phyloP scores from a whole-genome alignment of 148 eudicot genomes.

The Chenopodium album region DNA sequence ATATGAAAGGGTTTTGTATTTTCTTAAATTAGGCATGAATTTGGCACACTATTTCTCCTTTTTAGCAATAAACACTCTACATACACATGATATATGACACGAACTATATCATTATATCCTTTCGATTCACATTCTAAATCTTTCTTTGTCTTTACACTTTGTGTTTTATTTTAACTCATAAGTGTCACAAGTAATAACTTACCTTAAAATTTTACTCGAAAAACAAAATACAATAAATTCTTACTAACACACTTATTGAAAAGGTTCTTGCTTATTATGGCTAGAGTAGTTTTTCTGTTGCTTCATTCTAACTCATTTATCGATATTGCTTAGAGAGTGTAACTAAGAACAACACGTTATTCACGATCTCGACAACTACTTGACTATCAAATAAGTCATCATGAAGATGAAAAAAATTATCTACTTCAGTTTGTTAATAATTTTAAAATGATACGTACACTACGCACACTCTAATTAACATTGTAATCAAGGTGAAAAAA shows the following conservation, averaged over 20 bases:
- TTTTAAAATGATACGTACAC: too few species aligned
- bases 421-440: too few species aligned
- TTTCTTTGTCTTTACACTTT: neutral
- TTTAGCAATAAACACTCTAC: neutral
- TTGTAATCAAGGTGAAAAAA: too few species aligned
- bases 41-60: constrained; percentile 4
- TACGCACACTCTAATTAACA: too few species aligned
- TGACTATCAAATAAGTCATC: too few species aligned
- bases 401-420: too few species aligned
- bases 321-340: too few species aligned
- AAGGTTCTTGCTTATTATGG: neutral
- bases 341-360: neutral
- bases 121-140: neutral
- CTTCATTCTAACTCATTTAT: too few species aligned
- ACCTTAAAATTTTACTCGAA: neutral
- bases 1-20: constrained; percentile 1
- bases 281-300: neutral
- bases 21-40: neutral
- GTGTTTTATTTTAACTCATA: neutral
- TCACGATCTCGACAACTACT: too few species aligned
- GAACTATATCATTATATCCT: neutral
- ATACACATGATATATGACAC: constrained; percentile 16
- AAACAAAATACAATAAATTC: too few species aligned
- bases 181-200: neutral
- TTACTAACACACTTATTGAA: too few species aligned